Percentiles rank a stretch among this genome's conserved stretches.
Conservation (phyloP, 441 rosid genomes). For the Erodium chrysanthum region DNA sequence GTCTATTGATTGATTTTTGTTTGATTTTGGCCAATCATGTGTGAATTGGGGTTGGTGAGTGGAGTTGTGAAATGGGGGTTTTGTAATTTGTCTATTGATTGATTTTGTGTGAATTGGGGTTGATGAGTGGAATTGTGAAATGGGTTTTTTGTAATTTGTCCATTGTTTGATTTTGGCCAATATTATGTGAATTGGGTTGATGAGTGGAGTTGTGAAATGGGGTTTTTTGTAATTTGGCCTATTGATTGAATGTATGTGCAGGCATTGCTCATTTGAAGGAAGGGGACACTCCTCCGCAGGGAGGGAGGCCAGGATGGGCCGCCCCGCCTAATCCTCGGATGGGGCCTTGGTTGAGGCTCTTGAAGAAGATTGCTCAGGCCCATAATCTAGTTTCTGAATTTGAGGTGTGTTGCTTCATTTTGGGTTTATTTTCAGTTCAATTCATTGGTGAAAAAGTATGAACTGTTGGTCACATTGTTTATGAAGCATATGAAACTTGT, state of each 20-base stretch:
- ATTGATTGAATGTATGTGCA: conserved; percentile 9
- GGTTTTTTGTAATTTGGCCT: background rate
- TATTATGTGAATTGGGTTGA: background rate
- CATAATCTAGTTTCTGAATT: conserved; percentile 73
- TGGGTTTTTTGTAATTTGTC: background rate
- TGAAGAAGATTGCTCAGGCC: conserved; percentile 51
- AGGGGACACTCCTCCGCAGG: conserved; percentile 67
- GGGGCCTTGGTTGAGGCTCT: conserved; percentile 71
- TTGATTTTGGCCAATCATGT: background rate
- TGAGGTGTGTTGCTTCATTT: conserved; percentile 38
- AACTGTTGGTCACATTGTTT: background rate
- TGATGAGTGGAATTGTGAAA: background rate
- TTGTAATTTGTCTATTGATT: background rate
- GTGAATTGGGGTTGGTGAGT: no score
- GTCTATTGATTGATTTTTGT: no score
- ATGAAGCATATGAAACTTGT: background rate
- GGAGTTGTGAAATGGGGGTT: background rate
- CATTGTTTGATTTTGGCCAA: background rate
- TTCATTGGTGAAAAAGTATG: background rate
- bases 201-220: background rate
- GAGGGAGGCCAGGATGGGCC: conserved; percentile 83
- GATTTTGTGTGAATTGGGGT: background rate
- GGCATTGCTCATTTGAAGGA: conserved; percentile 72
- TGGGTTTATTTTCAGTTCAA: background rate
- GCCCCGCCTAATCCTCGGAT: conserved; percentile 72